These are phyloP conservation scores for Suillus variegatus DNA, from an alignment of 768 basidiomycete species.

Conservation along the genomic window DNA sequence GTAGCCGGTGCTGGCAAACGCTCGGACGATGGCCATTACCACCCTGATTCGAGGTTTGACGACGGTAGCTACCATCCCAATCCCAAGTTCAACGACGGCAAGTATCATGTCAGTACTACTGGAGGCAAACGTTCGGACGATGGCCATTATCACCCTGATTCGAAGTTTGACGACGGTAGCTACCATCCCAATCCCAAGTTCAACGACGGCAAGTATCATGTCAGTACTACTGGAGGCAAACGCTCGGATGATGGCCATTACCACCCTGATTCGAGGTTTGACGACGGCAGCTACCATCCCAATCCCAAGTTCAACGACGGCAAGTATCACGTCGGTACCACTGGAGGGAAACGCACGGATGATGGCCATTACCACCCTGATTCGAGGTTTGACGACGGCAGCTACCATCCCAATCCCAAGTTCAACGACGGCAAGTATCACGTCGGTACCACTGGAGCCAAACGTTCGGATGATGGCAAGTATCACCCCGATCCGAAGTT, in stretches of 20 bases:
- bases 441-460: background rate
- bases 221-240: background rate
- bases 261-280: background rate
- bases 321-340: background rate
- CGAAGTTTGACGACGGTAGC: background rate
- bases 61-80: conserved; percentile 9
- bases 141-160: background rate
- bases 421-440: too few species aligned
- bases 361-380: too few species aligned
- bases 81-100: conserved; percentile 9
- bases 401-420: too few species aligned
- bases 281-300: conserved; percentile 5
- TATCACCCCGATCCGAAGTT: background rate
- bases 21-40: conserved; percentile 5
- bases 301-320: conserved; percentile 10
- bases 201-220: conserved; percentile 7
- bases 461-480: conserved; percentile 1
- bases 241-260: background rate
- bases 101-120: background rate
- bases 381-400: too few species aligned
- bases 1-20: background rate
- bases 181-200: conserved; percentile 11
- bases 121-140: conserved; percentile 3
- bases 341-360: too few species aligned
- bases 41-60: conserved; percentile 3